These are phyloP conservation scores for Salix purpurea DNA, from an alignment of 345 rosid species.

Conservation along the genomic window DNA sequence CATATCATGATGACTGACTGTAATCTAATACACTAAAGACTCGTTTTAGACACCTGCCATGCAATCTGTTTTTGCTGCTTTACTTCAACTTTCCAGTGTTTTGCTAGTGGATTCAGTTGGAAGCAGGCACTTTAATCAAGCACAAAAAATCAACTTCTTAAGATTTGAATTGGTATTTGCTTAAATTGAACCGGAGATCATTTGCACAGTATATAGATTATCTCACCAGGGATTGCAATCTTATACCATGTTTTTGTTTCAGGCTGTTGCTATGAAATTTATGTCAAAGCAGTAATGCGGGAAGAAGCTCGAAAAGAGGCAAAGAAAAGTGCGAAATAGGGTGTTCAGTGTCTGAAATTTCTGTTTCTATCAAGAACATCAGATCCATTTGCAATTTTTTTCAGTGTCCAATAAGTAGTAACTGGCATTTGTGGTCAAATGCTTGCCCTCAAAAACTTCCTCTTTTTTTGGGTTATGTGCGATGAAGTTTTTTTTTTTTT, in stretches of 20 bases:
- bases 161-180: neutral
- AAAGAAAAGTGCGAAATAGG: slow-evolving; percentile 31
- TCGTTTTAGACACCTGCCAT: neutral
- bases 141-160: neutral
- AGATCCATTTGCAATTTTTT: neutral
- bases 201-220: neutral
- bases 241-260: slow-evolving; percentile 14
- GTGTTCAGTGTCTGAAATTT: neutral
- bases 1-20: neutral
- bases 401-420: slow-evolving; percentile 19
- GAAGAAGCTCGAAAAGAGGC: slow-evolving; percentile 62
- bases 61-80: neutral
- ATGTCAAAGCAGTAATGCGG: slow-evolving; percentile 60
- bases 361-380: slow-evolving; percentile 3
- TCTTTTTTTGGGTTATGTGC: neutral
- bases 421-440: slow-evolving; percentile 9
- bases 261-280: slow-evolving; percentile 97
- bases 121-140: neutral
- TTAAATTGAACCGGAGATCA: neutral
- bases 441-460: slow-evolving; percentile 8
- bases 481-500: neutral
- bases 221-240: neutral
- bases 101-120: neutral
- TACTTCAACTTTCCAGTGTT: neutral
- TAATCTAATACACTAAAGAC: neutral